Evolutionary conservation across 1,139 yeast genomes (phyloP).

Genomic region (Sugiyamaella sp.): DNA sequence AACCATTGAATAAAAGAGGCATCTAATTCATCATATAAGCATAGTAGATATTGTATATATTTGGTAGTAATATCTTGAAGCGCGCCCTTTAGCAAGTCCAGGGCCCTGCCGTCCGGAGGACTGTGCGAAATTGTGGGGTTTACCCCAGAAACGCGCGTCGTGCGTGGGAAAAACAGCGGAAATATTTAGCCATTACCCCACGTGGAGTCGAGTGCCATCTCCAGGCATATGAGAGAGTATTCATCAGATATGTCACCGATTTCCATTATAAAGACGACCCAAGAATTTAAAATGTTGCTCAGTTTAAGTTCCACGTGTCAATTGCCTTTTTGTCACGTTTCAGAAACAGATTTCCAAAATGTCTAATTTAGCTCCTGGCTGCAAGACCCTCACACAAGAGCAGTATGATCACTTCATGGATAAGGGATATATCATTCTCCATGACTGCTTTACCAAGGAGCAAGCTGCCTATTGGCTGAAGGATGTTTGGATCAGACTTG

Average conservation of each 20-base stretch:
- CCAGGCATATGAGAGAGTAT: too few relatives aligned
- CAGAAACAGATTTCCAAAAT: background rate
- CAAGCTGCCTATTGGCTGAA: conserved; percentile 24
- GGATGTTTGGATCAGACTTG: conserved; percentile 23
- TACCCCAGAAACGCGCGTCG: background rate
- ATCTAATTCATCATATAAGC: too few relatives aligned
- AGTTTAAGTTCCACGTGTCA: too few relatives aligned
- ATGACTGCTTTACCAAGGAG: conserved; percentile 20
- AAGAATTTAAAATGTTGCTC: too few relatives aligned
- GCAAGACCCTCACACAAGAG: conserved; percentile 19
- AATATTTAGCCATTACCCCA: background rate
- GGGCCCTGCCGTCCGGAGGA: too few relatives aligned
- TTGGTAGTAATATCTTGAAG: too few relatives aligned
- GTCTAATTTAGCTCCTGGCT: conserved; percentile 20
- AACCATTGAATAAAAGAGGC: too few relatives aligned
- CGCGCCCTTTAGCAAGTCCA: too few relatives aligned
- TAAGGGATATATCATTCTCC: conserved; percentile 21
- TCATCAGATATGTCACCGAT: too few relatives aligned
- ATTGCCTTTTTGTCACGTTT: too few relatives aligned
- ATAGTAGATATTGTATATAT: too few relatives aligned
- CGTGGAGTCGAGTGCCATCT: background rate
- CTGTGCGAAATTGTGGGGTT: background rate
- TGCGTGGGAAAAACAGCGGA: background rate
- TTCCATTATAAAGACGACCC: too few relatives aligned
- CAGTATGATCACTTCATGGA: conserved; percentile 18